phyloP scores from a whole-genome alignment of 108 stramenopile species.

The Chaetoceros muelleri region DNA sequence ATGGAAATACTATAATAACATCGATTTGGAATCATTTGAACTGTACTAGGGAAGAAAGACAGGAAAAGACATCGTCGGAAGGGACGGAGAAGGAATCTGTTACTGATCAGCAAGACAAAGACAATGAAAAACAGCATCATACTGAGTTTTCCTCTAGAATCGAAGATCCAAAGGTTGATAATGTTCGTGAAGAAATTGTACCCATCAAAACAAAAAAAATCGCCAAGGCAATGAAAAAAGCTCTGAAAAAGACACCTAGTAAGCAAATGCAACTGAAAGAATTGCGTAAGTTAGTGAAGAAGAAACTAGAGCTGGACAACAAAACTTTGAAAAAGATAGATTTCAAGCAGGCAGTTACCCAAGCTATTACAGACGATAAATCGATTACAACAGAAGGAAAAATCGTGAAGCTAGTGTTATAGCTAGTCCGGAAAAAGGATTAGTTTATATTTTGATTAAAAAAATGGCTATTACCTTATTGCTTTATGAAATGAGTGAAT shows the following conservation, averaged over 20 bases:
- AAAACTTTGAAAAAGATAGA: neutral
- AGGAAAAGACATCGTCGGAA: constrained; percentile 24
- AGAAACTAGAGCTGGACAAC: constrained; percentile 11
- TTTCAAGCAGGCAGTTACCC: neutral
- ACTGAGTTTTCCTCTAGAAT: constrained; percentile 8
- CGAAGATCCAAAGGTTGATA: constrained; percentile 13
- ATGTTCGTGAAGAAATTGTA: constrained; percentile 17
- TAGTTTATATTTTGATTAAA: too few relatives aligned
- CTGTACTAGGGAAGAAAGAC: constrained; percentile 9
- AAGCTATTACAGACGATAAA: neutral
- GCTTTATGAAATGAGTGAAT: too few relatives aligned
- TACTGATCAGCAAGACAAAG: constrained; percentile 5
- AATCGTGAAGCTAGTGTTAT: neutral
- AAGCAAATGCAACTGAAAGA: constrained; percentile 48
- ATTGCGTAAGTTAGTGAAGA: constrained; percentile 36
- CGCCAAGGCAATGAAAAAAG: constrained; percentile 53
- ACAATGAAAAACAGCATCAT: constrained; percentile 8
- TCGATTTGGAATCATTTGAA: constrained; percentile 69
- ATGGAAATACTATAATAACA: constrained; percentile 26
- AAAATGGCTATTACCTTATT: too few relatives aligned
- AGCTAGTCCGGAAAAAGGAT: too few relatives aligned
- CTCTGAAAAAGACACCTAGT: constrained; percentile 59
- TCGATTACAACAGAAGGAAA: neutral
- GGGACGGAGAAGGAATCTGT: constrained; percentile 19
- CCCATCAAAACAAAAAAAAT: constrained; percentile 18